A percentile compares a stretch with the other conserved stretches of the same genome.
These are phyloP conservation scores for Pichia inconspicua DNA, from an alignment of 1,139 yeast genomes.

Conservation along the genomic window DNA sequence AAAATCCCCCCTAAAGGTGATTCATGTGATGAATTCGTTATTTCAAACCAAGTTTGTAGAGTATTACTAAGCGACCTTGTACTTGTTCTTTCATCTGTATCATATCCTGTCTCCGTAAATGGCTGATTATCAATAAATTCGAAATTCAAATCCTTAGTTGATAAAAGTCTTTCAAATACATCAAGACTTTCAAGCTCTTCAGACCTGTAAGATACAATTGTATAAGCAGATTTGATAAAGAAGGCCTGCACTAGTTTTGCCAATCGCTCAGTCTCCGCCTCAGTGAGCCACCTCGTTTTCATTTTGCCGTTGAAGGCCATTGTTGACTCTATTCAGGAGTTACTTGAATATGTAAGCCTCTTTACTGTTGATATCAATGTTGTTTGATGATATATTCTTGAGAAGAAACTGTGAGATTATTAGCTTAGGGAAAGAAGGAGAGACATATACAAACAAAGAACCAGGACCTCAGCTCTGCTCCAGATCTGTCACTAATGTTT, in stretches of 20 bases:
- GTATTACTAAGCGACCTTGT: background rate
- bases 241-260: conserved; percentile 47
- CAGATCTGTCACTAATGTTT: background rate
- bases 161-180: background rate
- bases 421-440: background rate
- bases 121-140: background rate
- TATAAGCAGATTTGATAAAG: conserved; percentile 63
- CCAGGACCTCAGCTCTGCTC: background rate
- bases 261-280: conserved; percentile 24
- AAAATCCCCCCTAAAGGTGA: conserved; percentile 44
- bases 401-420: background rate
- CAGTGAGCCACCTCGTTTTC: conserved; percentile 21
- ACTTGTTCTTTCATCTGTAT: background rate
- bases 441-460: background rate
- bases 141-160: background rate
- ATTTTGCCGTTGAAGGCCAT: conserved; percentile 6
- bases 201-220: conserved; percentile 29
- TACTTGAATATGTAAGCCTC: no score
- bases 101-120: background rate
- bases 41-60: conserved; percentile 60
- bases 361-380: background rate
- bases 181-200: background rate
- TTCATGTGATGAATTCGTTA: conserved; percentile 46
- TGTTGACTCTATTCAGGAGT: background rate
- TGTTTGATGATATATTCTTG: background rate